A percentile compares a stretch with the other conserved stretches of the same genome.
Conservation (phyloP, 129 eudicot species). For the Flaveria trinervia region DNA sequence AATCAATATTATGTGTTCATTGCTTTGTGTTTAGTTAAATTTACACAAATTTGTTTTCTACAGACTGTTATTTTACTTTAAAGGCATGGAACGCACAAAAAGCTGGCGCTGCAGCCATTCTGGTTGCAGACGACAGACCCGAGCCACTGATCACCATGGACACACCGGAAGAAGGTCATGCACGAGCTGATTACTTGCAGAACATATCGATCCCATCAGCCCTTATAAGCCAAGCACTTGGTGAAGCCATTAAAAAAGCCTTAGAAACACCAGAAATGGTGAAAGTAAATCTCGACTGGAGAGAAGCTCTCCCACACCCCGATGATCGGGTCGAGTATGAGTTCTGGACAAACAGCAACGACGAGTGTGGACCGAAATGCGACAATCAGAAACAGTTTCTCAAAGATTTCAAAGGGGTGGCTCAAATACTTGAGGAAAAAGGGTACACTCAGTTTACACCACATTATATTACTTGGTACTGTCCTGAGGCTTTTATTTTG, state of each 20-base stretch:
- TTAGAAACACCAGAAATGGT: constrained; percentile 69
- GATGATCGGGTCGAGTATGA: constrained; percentile 96
- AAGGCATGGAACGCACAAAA: constrained; percentile 98
- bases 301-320: constrained; percentile 95
- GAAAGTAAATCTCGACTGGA: constrained; percentile 85
- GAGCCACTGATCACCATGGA: constrained; percentile 97
- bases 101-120: constrained; percentile 92
- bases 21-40: neutral
- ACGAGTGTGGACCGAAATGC: constrained; percentile 92
- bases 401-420: constrained; percentile 83
- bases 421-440: constrained; percentile 82
- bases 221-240: constrained; percentile 74
- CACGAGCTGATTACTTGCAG: constrained; percentile 60
- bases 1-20: neutral
- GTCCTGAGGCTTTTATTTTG: constrained; percentile 87
- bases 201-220: constrained; percentile 90
- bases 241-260: constrained; percentile 69
- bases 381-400: constrained; percentile 73
- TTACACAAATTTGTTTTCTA: neutral
- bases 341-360: constrained; percentile 96
- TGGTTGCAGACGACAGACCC: constrained; percentile 76
- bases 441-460: constrained; percentile 92
- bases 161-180: constrained; percentile 69
- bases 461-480: constrained; percentile 95
- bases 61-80: constrained; percentile 85